Evolutionary conservation across 1,284 basidiomycete genomes (phyloP).

Genomic region (Rhodofomes roseus): DNA sequence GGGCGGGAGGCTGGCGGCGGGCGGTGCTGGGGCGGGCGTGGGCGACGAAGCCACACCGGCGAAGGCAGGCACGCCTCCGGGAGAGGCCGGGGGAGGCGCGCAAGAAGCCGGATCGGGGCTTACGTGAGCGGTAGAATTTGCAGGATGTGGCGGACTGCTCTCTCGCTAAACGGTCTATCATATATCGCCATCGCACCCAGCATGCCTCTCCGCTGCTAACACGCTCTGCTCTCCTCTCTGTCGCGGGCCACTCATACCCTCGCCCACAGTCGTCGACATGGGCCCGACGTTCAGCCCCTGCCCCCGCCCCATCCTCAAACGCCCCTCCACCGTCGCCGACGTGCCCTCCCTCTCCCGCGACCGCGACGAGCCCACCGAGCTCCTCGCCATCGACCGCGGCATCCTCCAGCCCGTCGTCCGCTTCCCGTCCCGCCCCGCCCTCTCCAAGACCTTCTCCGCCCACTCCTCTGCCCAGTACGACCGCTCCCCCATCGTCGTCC

Average conservation of each 20-base stretch:
- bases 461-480: constrained; percentile 59
- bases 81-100: not conserved
- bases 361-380: constrained; percentile 22
- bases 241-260: constrained; percentile 1
- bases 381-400: constrained; percentile 10
- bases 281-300: constrained; percentile 26
- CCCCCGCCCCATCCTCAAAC: constrained; percentile 43
- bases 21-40: not conserved
- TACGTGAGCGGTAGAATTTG: not conserved
- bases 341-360: constrained; percentile 11
- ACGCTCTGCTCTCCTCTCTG: not conserved
- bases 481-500: constrained; percentile 68
- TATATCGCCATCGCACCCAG: constrained; percentile 1
- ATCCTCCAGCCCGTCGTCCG: constrained; percentile 39
- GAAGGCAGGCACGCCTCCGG: not conserved
- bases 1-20: not conserved
- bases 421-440: constrained; percentile 53
- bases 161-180: constrained; percentile 1
- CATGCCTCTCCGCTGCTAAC: not conserved
- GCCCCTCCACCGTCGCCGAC: constrained; percentile 16
- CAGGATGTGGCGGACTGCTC: not conserved
- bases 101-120: not conserved
- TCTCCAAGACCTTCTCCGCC: constrained; percentile 53
- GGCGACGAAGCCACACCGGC: not conserved
- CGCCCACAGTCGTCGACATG: constrained; percentile 7